Evolutionary conservation across 129 eudicot species (phyloP), one percentile per base, ranked within the genome.

Genomic region (Helichrysum umbraculigerum): DNA sequence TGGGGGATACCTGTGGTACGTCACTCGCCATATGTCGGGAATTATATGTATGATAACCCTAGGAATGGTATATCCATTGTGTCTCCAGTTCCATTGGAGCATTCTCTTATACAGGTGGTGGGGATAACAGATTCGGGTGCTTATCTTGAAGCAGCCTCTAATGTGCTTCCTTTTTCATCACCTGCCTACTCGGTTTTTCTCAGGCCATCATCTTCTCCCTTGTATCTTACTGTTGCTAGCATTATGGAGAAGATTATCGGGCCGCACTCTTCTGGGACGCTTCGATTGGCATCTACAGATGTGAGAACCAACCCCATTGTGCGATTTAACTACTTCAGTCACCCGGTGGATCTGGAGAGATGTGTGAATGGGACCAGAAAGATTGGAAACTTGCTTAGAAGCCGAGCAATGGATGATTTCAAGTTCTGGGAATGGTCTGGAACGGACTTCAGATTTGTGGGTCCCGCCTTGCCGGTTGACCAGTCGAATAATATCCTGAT

Each of bases 31-130:
- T 83, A 68, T 68, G 97, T 91, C 6, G 95, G 97, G 2, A 85
- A 83, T 69, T 88, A 78, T 59, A 30, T 92, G 71, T 92, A 85
- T 34, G 97, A 92, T 51, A 92, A 92, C 76, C 96, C 97, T n/a
- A 79, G 96, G 50, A 92, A 92, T 58, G 97, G 97, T 25, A 87
- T 92, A 70, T 92, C 96, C 0, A 83, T 91, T 57, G 77, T 91
- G 69, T 92, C 97, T 0, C 87, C 91, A 2, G 35, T 42, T 71
- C 91, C 88, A 5, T 32, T 91, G 39, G 92, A 88, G 41, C 95
- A 91, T 44, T 88, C 97, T 2, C 81, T 91, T 9, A 91, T 91
- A 19, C 97, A 91, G 67, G 95, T 91, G 2, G 97, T 86, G 32
- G 97, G 97, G 5, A 91, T 91, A 33, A 91, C 97, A 1, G 72